A percentile compares a stretch with the other conserved stretches of the same genome.
Conservation (phyloP, 2,329 filamentous ascomycete genomes). For the Hortaea werneckii region DNA sequence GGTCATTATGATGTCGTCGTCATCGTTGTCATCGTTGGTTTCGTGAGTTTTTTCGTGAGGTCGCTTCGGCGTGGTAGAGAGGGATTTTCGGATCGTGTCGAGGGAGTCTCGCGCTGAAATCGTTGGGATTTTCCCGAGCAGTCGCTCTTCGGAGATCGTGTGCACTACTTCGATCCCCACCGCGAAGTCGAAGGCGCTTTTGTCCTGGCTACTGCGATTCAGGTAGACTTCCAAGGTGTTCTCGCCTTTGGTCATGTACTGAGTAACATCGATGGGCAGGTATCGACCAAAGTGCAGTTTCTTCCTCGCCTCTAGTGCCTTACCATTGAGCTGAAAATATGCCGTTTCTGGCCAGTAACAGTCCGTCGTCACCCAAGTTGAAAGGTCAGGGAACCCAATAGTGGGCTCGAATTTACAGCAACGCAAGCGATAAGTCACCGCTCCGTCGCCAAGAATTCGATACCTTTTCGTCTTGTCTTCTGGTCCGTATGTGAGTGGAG, state of each 20-base stretch:
- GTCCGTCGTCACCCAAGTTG: conserved; percentile 53
- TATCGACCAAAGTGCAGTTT: conserved; percentile 67
- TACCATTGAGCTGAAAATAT: conserved; percentile 58
- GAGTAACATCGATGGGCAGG: conserved; percentile 63
- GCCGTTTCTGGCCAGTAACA: conserved; percentile 62
- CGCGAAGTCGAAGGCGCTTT: conserved; percentile 39
- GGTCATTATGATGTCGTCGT: conserved; percentile 40
- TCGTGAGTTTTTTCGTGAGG: too few relatives aligned
- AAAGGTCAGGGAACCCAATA: conserved; percentile 29
- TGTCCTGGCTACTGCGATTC: conserved; percentile 31
- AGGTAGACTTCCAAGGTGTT: conserved; percentile 52
- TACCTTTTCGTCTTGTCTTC: conserved; percentile 20
- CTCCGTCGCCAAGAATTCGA: conserved; percentile 39
- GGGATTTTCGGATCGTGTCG: conserved; percentile 46
- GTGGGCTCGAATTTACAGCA: conserved; percentile 42
- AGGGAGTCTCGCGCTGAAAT: conserved; percentile 42
- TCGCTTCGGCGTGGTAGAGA: conserved; percentile 13
- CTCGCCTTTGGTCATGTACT: conserved; percentile 44
- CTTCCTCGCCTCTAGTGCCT: conserved; percentile 46
- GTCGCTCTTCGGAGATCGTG: conserved; percentile 34
- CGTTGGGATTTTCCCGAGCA: conserved; percentile 26
- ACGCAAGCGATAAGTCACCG: conserved; percentile 57
- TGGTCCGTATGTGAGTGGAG: conserved; percentile 13
- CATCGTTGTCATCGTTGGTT: conserved; percentile 34
- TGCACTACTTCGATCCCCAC: conserved; percentile 62